Conservation (phyloP, 257 asterid genomes). For the Ilex aquifolium region DNA sequence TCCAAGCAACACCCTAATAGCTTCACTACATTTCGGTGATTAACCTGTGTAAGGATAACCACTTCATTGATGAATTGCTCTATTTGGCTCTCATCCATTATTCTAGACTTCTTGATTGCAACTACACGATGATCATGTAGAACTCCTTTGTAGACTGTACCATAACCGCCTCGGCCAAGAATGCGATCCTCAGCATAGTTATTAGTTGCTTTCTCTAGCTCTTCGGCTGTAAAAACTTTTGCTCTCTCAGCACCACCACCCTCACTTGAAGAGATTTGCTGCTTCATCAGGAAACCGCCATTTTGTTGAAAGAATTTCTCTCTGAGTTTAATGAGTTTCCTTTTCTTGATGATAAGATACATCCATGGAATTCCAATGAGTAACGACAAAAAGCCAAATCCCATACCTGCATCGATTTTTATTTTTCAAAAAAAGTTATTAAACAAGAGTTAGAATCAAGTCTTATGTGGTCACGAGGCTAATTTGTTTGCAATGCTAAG, state of each 20-base stretch:
- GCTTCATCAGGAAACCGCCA: slow-evolving; percentile 57
- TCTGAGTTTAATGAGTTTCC: no score
- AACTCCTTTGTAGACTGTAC: slow-evolving; percentile 65
- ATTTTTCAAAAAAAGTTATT: no score
- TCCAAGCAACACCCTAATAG: slow-evolving; percentile 76
- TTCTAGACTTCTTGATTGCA: slow-evolving; percentile 63
- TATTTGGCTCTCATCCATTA: slow-evolving; percentile 51
- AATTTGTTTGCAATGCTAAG: no score
- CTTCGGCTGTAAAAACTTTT: slow-evolving; percentile 53
- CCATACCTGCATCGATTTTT: slow-evolving; percentile 7
- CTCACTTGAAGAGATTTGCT: slow-evolving; percentile 44
- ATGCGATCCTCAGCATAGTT: slow-evolving; percentile 48
- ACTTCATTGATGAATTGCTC: slow-evolving; percentile 78
- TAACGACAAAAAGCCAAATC: not conserved
- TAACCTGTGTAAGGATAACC: slow-evolving; percentile 65
- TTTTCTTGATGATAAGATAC: no score
- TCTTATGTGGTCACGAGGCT: no score
- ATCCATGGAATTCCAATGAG: no score
- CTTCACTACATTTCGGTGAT: slow-evolving; percentile 69
- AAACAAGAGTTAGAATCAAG: no score
- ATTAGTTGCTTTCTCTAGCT: slow-evolving; percentile 52
- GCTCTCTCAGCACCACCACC: slow-evolving; percentile 34
- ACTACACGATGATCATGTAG: slow-evolving; percentile 42
- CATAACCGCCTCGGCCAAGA: slow-evolving; percentile 75
- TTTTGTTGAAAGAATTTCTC: slow-evolving; percentile 67